Conservation (phyloP, 331 rosid species). For the Dryas integrifolia region DNA sequence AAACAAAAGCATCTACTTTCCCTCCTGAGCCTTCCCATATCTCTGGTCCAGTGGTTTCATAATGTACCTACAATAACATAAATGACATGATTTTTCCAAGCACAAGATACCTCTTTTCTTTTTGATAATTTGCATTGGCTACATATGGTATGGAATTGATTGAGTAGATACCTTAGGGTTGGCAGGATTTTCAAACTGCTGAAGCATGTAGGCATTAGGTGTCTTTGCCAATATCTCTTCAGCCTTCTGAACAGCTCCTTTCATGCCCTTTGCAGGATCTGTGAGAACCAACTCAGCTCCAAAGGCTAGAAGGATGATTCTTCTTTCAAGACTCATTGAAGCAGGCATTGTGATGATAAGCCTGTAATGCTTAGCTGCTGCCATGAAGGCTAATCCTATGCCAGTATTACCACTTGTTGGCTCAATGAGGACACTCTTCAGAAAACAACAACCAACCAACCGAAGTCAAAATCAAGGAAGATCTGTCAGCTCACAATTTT, state of each 20-base stretch:
- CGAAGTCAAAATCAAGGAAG: constrained; percentile 18
- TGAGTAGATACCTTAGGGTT: constrained; percentile 55
- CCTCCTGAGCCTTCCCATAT: constrained; percentile 66
- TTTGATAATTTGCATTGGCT: background rate
- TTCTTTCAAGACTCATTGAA: constrained; percentile 67
- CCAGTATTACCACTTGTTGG: constrained; percentile 71
- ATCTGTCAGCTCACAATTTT: constrained; percentile 28
- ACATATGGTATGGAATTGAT: background rate
- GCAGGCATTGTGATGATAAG: constrained; percentile 73
- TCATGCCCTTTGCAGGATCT: constrained; percentile 63
- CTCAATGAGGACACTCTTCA: constrained; percentile 57
- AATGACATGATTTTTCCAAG: constrained; percentile 9
- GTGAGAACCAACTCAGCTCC: constrained; percentile 68
- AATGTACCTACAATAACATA: constrained; percentile 46
- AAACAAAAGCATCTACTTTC: constrained; percentile 54
- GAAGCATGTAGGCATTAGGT: constrained; percentile 59
- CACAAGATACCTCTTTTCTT: background rate
- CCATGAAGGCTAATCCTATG: constrained; percentile 65
- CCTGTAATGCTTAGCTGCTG: constrained; percentile 62
- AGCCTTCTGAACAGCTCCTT: constrained; percentile 65
- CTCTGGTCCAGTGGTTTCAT: constrained; percentile 82
- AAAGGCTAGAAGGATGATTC: constrained; percentile 57
- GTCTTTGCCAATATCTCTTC: constrained; percentile 56
- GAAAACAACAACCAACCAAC: constrained; percentile 21
- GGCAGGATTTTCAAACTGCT: constrained; percentile 73